Conservation (phyloP, 2,329 filamentous ascomycete genomes). For the Arthrobotrys entomopaga region DNA sequence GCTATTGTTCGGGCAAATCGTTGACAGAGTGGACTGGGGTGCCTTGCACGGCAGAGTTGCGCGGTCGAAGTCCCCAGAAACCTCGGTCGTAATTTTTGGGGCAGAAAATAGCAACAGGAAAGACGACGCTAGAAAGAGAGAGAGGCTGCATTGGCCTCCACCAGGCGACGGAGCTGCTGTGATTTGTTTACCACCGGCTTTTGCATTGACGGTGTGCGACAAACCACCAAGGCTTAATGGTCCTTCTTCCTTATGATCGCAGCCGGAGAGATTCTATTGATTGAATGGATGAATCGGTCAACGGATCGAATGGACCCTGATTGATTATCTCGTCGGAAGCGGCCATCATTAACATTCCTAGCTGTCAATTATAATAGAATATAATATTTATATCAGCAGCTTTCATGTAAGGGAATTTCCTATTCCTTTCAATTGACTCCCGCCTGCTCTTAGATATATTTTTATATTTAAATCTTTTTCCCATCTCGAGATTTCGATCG, state of each 20-base stretch:
- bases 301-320: not conserved
- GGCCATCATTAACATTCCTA: conserved; percentile 8
- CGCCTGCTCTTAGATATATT: too few species aligned
- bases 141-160: conserved; percentile 18
- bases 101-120: conserved; percentile 44
- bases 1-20: conserved; percentile 27
- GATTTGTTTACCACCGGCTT: not conserved
- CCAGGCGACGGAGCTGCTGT: conserved; percentile 16
- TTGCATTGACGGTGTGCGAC: not conserved
- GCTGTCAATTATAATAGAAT: not conserved
- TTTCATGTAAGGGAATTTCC: not conserved
- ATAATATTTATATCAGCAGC: not conserved
- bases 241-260: not conserved
- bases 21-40: not conserved
- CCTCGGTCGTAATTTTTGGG: not conserved
- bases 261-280: not conserved
- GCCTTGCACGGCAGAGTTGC: conserved; percentile 10
- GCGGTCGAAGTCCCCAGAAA: conserved; percentile 10
- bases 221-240: not conserved
- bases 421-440: too few species aligned
- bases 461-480: too few species aligned
- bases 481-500: too few species aligned
- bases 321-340: conserved; percentile 1
- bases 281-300: not conserved
- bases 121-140: not conserved